Percentiles rank a stretch among this genome's conserved stretches.
These are phyloP conservation scores for Sporothrix schenckii DNA, from an alignment of 2,329 filamentous ascomycete genomes.

Conservation along the genomic window DNA sequence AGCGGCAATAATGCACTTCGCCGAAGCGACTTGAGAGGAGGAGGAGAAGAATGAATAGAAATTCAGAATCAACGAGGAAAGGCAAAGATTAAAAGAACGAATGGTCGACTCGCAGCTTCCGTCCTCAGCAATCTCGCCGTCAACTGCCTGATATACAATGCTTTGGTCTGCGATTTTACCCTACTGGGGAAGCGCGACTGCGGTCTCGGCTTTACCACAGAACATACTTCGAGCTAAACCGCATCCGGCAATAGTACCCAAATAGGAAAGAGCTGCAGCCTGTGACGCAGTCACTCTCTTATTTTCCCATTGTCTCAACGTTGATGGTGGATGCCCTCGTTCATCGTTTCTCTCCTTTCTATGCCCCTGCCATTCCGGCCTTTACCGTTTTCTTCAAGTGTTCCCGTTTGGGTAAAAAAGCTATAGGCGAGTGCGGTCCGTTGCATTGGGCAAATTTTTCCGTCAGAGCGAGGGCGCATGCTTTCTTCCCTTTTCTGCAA, in stretches of 20 bases:
- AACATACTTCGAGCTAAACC: constrained; percentile 26
- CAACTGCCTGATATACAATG: constrained; percentile 14
- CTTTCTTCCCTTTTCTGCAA: background rate
- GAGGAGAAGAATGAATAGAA: background rate
- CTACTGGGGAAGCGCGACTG: background rate
- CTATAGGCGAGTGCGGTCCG: constrained; percentile 1
- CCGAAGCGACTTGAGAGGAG: background rate
- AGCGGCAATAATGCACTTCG: background rate
- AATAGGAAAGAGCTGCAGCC: constrained; percentile 34
- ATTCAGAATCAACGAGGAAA: background rate
- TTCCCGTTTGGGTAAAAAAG: constrained; percentile 31
- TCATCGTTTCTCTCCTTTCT: background rate
- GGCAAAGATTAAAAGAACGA: background rate
- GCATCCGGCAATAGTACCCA: constrained; percentile 34
- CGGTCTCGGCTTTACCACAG: constrained; percentile 29
- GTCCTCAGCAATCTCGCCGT: background rate
- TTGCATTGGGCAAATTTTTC: background rate
- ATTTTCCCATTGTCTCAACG: background rate
- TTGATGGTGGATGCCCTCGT: constrained; percentile 18
- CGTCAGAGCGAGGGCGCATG: background rate
- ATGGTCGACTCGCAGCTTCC: constrained; percentile 3
- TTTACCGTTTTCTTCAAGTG: constrained; percentile 32
- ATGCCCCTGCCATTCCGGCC: background rate
- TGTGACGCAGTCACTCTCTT: constrained; percentile 1
- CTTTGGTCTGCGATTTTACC: background rate